A percentile compares a stretch with the other conserved stretches of the same genome.
Conservation (phyloP, 2,329 filamentous ascomycete species). For the Phaeosphaeriaceae sp. region DNA sequence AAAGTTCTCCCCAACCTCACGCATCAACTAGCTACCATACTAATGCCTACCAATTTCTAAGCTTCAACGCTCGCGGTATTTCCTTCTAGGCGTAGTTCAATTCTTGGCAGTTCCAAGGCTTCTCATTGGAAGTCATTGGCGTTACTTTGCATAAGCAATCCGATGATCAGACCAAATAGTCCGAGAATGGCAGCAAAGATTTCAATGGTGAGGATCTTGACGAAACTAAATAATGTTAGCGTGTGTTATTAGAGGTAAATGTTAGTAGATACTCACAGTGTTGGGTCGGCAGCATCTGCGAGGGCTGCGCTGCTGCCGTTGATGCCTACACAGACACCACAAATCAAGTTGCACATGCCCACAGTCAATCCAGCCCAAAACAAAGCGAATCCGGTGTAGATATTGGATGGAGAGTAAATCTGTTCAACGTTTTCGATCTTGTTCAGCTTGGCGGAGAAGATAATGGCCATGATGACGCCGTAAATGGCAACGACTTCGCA, state of each 20-base stretch:
- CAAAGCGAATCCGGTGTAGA: slow-evolving; percentile 92
- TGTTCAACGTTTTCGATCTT: slow-evolving; percentile 68
- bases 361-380: slow-evolving; percentile 97
- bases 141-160: slow-evolving; percentile 84
- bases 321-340: slow-evolving; percentile 95
- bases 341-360: slow-evolving; percentile 93
- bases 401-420: slow-evolving; percentile 76
- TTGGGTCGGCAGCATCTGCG: slow-evolving; percentile 91
- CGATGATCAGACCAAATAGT: slow-evolving; percentile 94
- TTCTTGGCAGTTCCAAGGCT: neutral
- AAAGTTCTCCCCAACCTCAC: too few relatives aligned
- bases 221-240: slow-evolving; percentile 68
- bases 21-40: neutral
- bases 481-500: slow-evolving; percentile 99
- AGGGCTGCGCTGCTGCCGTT: slow-evolving; percentile 96
- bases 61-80: neutral
- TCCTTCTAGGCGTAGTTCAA: neutral
- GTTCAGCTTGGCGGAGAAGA: slow-evolving; percentile 89
- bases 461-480: slow-evolving; percentile 99
- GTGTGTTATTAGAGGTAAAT: neutral
- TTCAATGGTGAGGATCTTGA: slow-evolving; percentile 98
- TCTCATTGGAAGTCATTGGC: slow-evolving; percentile 70
- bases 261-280: slow-evolving; percentile 68
- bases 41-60: neutral
- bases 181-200: slow-evolving; percentile 98